phyloP scores from a whole-genome alignment of 352 stramenopile species.

The Phytophthora vignae region DNA sequence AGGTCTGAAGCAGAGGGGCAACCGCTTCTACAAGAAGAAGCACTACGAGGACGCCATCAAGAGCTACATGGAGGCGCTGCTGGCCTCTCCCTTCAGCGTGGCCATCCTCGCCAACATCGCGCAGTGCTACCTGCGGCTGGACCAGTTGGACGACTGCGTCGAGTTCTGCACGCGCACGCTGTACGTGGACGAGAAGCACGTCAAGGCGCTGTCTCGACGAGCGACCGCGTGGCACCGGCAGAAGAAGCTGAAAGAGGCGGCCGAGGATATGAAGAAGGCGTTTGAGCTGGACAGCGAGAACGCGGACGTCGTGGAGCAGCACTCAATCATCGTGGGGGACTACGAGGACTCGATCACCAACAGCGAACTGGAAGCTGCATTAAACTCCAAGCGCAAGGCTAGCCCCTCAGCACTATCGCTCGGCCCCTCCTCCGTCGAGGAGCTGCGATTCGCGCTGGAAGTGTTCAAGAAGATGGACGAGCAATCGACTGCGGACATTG shows the following conservation, averaged over 20 bases:
- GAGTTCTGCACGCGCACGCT: constrained; percentile 78
- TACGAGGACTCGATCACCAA: constrained; percentile 65
- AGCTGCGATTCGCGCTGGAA: constrained; percentile 59
- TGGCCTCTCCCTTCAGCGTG: constrained; percentile 62
- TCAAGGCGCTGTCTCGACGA: constrained; percentile 79
- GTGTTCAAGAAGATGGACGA: constrained; percentile 60
- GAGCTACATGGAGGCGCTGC: constrained; percentile 76
- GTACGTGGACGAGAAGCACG: constrained; percentile 58
- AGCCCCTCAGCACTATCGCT: not conserved
- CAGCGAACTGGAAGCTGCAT: constrained; percentile 34
- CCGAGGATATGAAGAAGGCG: constrained; percentile 61
- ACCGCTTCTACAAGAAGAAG: constrained; percentile 66
- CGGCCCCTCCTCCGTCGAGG: constrained; percentile 31
- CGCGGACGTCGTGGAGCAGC: constrained; percentile 69
- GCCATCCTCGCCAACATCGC: constrained; percentile 78
- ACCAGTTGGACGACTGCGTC: constrained; percentile 60
- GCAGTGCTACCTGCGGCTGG: constrained; percentile 62
- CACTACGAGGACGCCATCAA: constrained; percentile 64
- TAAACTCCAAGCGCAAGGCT: constrained; percentile 6
- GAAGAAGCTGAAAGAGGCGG: constrained; percentile 55
- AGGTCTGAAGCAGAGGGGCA: constrained; percentile 72
- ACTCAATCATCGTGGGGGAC: constrained; percentile 77
- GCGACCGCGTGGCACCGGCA: constrained; percentile 61
- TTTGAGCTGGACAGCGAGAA: constrained; percentile 59
- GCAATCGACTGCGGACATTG: constrained; percentile 2